phyloP scores from a whole-genome alignment of 2,329 filamentous ascomycete species.

The Calonectria honghensis region DNA sequence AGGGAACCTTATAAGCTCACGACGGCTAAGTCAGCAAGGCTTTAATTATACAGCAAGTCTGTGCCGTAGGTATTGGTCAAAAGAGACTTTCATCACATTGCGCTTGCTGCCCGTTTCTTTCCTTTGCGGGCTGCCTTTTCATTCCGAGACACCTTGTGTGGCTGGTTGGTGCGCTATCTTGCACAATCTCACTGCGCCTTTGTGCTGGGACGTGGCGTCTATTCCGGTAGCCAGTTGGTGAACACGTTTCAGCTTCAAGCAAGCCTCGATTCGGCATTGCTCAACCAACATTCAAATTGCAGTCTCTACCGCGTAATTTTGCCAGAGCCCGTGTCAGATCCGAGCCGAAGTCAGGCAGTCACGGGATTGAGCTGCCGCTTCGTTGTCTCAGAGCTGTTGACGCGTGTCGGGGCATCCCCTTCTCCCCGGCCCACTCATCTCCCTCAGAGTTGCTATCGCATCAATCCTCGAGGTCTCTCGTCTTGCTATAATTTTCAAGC shows the following conservation, averaged over 20 bases:
- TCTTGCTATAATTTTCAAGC: slow-evolving; percentile 9
- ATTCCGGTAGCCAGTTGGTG: slow-evolving; percentile 25
- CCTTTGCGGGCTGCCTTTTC: slow-evolving; percentile 8
- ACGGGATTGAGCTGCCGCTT: slow-evolving; percentile 20
- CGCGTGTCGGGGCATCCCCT: slow-evolving; percentile 27
- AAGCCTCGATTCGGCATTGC: background rate
- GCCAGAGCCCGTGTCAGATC: background rate
- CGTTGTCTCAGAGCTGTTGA: slow-evolving; percentile 20
- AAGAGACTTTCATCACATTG: slow-evolving; percentile 9
- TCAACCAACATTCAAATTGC: background rate
- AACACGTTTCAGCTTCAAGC: slow-evolving; percentile 47
- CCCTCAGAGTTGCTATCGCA: background rate
- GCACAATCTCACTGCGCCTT: slow-evolving; percentile 14
- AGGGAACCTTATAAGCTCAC: slow-evolving; percentile 12
- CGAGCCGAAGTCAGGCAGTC: background rate
- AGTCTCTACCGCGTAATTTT: background rate
- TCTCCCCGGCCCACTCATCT: slow-evolving; percentile 15
- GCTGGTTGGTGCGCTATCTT: slow-evolving; percentile 15
- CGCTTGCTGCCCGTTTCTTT: background rate
- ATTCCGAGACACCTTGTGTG: background rate
- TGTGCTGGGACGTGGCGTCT: slow-evolving; percentile 23
- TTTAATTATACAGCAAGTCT: slow-evolving; percentile 13
- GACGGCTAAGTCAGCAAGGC: slow-evolving; percentile 15
- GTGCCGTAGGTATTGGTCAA: background rate
- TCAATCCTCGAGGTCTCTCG: background rate